Evolutionary conservation across 2,329 filamentous ascomycete genomes (phyloP).

Genomic region (Pseudofabraea citricarpa): DNA sequence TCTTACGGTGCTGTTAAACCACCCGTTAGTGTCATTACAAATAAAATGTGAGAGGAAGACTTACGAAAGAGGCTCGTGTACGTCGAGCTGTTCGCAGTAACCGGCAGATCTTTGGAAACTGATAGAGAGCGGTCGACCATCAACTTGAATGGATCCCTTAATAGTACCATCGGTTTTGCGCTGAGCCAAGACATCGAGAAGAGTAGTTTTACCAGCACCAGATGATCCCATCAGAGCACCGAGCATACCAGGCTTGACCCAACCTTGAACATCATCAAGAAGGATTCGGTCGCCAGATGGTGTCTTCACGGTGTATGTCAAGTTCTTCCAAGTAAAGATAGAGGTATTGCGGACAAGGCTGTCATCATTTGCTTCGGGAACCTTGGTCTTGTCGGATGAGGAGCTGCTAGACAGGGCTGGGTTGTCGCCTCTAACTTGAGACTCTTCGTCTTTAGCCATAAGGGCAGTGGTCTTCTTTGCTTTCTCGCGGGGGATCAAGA

Average conservation of each 20-base stretch:
- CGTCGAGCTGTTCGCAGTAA: conserved; percentile 88
- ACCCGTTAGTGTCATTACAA: conserved; percentile 43
- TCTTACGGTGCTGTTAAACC: conserved; percentile 81
- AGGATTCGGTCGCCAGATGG: conserved; percentile 59
- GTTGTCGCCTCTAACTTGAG: conserved; percentile 16
- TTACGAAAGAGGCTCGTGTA: conserved; percentile 65
- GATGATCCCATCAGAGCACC: conserved; percentile 57
- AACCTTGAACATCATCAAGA: conserved; percentile 76
- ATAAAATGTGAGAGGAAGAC: conserved; percentile 41
- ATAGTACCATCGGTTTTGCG: conserved; percentile 83
- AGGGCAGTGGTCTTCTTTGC: conserved; percentile 31
- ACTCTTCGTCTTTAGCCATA: conserved; percentile 44
- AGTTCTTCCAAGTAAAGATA: conserved; percentile 69
- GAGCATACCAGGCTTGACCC: conserved; percentile 67
- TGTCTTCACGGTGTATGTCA: conserved; percentile 63
- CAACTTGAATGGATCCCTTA: conserved; percentile 70
- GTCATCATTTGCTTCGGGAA: conserved; percentile 18
- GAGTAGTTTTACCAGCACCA: conserved; percentile 57
- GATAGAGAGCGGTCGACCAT: conserved; percentile 62
- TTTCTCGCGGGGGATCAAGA: conserved; percentile 60
- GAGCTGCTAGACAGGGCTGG: not conserved
- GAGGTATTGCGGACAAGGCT: conserved; percentile 55
- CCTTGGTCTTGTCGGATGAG: not conserved
- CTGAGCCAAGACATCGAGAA: conserved; percentile 52
- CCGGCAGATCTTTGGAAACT: conserved; percentile 74